These are phyloP conservation scores for Spinellus fusiger DNA, from an alignment of 192 early-diverging fungal genomes.

Conservation along the genomic window DNA sequence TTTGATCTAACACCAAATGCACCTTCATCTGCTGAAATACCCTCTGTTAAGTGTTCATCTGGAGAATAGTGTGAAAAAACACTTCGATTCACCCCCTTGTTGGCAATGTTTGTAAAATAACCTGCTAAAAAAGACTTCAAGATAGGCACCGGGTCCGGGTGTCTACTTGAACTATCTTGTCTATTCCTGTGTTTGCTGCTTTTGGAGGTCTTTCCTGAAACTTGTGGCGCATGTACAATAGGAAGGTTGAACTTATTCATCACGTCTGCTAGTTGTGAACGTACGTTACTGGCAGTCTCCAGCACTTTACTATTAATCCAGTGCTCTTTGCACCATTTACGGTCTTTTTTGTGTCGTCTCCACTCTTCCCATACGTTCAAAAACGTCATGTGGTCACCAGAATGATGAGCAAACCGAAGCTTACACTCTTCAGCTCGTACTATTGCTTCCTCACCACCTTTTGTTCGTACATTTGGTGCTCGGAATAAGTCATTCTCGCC, in stretches of 20 bases:
- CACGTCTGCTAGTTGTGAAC: constrained; percentile 83
- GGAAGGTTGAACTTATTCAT: constrained; percentile 73
- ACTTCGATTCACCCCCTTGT: constrained; percentile 68
- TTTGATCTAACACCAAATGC: constrained; percentile 77
- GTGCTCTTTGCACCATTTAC: constrained; percentile 86
- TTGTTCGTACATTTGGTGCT: constrained; percentile 69
- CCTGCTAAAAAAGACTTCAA: constrained; percentile 82
- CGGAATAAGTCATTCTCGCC: constrained; percentile 83
- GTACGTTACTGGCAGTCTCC: constrained; percentile 74
- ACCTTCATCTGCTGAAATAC: neutral
- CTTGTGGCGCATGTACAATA: constrained; percentile 9
- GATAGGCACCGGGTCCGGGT: constrained; percentile 61
- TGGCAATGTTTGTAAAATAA: constrained; percentile 91
- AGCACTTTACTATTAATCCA: constrained; percentile 80
- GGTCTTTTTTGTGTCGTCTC: constrained; percentile 59
- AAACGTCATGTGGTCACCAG: constrained; percentile 90
- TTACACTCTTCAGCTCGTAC: constrained; percentile 77
- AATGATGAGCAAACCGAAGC: constrained; percentile 79
- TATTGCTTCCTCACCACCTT: constrained; percentile 56
- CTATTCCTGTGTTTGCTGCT: constrained; percentile 1
- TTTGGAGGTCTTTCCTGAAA: constrained; percentile 1
- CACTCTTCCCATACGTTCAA: constrained; percentile 79
- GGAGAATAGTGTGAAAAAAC: constrained; percentile 56
- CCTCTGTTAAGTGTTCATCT: constrained; percentile 15
- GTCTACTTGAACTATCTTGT: constrained; percentile 50